Evolutionary conservation across 345 rosid species (phyloP), one percentile per base, ranked within the genome.

Genomic region (Citropsis articulata): DNA sequence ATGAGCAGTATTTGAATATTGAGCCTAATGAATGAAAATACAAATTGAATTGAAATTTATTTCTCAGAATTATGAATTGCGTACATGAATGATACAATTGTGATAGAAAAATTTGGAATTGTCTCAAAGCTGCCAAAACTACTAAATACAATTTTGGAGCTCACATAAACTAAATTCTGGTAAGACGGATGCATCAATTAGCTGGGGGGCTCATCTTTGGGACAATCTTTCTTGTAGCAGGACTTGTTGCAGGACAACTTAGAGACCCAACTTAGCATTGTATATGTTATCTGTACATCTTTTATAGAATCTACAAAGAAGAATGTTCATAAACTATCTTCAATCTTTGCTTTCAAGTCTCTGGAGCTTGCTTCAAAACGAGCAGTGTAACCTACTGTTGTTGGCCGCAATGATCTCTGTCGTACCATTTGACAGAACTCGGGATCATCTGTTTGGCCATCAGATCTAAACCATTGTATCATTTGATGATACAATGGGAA

Each of bases 401-500:
- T 90, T 53, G 88, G 91, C 59, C 90, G 83, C 73, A 91, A 53
- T 0, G 99, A 94, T 79, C 97, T 91, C 84, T 94, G 99, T 12
- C 95, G 84, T 68, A 94, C 97, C 87, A 94, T 79, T 22, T 80
- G 80, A 85, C 95, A 92, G 84, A 83, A 94, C 72, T 94, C 98
- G 0, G 95, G 98, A 75, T 96, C 99, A 56, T 94, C 90, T 0
- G 89, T 68, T 42, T 90, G 93, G 56, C 98, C 97, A 35, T 94
- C 97, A 36, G 75, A 81, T 77, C 92, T 81, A 7, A 91, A 83
- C 99, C 98, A 94, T 64, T 89, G 94, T 75, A 96, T 91, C 99
- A 92, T 96, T 83, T 96, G 98, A 81, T 96, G 97, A 81, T 91
- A 89, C 62, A 88, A 66, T 0, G 99, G 99, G 88, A 89, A 96